These are phyloP conservation scores for Chrysoporthe deuterocubensis DNA, from an alignment of 2,329 filamentous ascomycete species.

Conservation along the genomic window DNA sequence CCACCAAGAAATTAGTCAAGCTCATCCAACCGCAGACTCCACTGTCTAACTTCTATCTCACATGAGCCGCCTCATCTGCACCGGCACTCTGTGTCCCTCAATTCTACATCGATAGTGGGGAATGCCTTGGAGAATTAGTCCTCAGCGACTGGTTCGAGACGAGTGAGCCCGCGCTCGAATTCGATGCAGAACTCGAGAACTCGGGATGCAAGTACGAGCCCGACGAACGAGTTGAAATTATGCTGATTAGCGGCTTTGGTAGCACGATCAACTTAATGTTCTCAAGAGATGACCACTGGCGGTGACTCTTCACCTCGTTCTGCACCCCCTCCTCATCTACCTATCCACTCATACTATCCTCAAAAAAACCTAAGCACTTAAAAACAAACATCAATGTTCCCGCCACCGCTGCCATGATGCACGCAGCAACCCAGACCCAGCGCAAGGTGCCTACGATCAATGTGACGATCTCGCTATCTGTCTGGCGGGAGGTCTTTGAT, in stretches of 20 bases:
- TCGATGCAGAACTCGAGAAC: not conserved
- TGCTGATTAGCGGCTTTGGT: not conserved
- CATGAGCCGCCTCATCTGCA: not conserved
- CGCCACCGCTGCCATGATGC: constrained; percentile 11
- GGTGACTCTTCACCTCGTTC: not conserved
- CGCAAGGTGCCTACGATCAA: constrained; percentile 16
- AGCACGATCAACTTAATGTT: not conserved
- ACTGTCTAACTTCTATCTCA: not conserved
- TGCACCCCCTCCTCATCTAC: constrained; percentile 9
- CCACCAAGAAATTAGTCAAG: too few relatives aligned
- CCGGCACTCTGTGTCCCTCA: not conserved
- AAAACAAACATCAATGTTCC: not conserved
- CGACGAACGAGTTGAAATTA: not conserved
- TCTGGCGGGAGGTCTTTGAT: constrained; percentile 15
- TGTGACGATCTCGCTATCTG: constrained; percentile 8
- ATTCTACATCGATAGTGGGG: not conserved
- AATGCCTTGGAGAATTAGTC: not conserved
- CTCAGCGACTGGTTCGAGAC: not conserved
- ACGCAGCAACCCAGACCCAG: constrained; percentile 22
- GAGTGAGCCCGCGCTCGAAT: too few relatives aligned
- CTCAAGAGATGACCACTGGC: not conserved
- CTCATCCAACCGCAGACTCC: not conserved
- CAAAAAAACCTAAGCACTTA: constrained; percentile 13
- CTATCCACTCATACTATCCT: not conserved
- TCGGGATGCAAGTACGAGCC: not conserved